phyloP scores from a whole-genome alignment of 495 filamentous ascomycete species.

The Mycothermus thermophilus region DNA sequence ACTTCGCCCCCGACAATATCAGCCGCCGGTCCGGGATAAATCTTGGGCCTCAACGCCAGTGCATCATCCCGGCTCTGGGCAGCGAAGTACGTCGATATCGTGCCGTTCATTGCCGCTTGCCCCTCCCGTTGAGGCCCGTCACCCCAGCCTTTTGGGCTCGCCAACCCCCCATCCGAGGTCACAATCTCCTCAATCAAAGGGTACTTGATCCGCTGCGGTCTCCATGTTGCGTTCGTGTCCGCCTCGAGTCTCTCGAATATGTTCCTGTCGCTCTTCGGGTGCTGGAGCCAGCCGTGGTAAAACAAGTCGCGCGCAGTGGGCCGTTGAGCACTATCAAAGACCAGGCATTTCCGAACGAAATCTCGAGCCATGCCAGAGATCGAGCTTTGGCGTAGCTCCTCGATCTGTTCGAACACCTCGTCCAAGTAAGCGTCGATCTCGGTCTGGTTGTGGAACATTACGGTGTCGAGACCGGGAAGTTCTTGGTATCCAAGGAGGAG shows the following conservation, averaged over 20 bases:
- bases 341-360: slow-evolving; percentile 65
- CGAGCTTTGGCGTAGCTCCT: slow-evolving; percentile 58
- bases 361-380: slow-evolving; percentile 54
- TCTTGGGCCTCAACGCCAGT: no score
- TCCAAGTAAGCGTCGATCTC: slow-evolving; percentile 7
- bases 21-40: no score
- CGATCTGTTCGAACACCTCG: slow-evolving; percentile 42
- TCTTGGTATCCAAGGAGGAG: slow-evolving; percentile 11
- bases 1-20: no score
- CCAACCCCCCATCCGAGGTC: no score
- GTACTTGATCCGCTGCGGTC: slow-evolving; percentile 7
- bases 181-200: slow-evolving; percentile 10
- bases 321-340: slow-evolving; percentile 52
- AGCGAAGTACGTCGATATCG: no score
- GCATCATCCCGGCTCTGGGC: no score
- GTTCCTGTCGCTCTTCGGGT: slow-evolving; percentile 32
- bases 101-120: no score
- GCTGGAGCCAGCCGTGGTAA: slow-evolving; percentile 42
- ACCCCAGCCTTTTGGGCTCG: no score
- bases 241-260: slow-evolving; percentile 33
- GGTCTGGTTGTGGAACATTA: slow-evolving; percentile 7
- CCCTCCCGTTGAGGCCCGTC: no score
- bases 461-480: slow-evolving; percentile 1
- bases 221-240: slow-evolving; percentile 7
- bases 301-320: slow-evolving; percentile 69